Conservation (phyloP, 495 filamentous ascomycete genomes). For the Trichoderma asperelloides region DNA sequence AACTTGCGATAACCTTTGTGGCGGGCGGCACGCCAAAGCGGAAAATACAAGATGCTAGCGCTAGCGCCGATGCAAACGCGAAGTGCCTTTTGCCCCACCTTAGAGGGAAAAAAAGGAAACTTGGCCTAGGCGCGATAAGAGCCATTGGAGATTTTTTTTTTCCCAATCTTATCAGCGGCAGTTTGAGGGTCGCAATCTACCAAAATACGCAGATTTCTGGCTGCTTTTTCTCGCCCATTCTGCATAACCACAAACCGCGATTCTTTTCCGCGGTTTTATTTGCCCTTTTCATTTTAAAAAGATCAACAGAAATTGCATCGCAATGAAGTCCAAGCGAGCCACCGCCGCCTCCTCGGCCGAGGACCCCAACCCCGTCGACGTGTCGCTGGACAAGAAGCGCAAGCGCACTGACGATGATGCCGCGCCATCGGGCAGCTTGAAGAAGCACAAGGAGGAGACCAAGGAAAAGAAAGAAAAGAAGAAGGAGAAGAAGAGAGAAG, state of each 20-base stretch:
- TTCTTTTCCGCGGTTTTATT: not conserved
- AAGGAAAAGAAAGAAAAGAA: slow-evolving; percentile 33
- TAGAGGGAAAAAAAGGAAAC: not conserved
- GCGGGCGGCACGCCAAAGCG: not conserved
- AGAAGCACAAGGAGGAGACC: slow-evolving; percentile 17
- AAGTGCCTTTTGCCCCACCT: not conserved
- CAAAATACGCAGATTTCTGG: not conserved
- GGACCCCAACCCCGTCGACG: not conserved
- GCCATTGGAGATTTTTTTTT: slow-evolving; percentile 4
- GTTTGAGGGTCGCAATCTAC: not conserved
- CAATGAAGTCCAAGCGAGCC: slow-evolving; percentile 9
- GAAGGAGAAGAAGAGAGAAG: slow-evolving; percentile 22
- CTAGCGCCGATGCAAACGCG: not conserved
- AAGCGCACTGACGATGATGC: slow-evolving; percentile 25
- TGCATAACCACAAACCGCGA: not conserved
- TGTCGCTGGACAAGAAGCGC: slow-evolving; percentile 23
- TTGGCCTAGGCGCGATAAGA: slow-evolving; percentile 1
- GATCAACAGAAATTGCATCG: not conserved
- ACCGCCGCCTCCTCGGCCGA: not conserved
- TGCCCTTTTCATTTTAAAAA: not conserved
- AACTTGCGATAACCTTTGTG: not conserved
- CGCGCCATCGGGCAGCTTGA: slow-evolving; percentile 11
- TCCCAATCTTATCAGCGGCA: not conserved
- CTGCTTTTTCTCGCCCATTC: not conserved
- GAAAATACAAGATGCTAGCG: not conserved